Base-by-base conservation (phyloP, 2,329 filamentous ascomycete species). In the Fusarium coffeatum region DNA sequence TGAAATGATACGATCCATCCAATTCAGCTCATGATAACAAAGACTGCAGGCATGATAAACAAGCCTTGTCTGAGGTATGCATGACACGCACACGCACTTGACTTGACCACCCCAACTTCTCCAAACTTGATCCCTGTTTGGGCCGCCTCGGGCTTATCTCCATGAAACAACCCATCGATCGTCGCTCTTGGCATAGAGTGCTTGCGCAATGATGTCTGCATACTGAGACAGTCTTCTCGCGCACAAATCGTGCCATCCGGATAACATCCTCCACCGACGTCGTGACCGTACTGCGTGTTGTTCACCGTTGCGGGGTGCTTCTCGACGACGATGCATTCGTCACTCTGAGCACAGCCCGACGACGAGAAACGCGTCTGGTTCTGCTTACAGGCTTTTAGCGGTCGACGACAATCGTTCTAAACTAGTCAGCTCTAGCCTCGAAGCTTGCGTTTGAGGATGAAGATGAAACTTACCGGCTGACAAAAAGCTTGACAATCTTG, bases 191-290 rank as follows among this genome's bases (percentile, higher is more conserved):
- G 63, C 63, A 42, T 25, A 34, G 45, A 22, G 25, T 45, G 42
- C 23, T 56, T 59, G 47, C 55, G 12, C 79, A 76, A 72, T 59
- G 63, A 72, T 59, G 63, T 43, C 28, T 46, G 43, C 18, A 71
- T 11, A 27, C 23, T 53, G 49, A 53, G 42, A 53, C 64, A 72
- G n/a, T 55, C 68, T 34, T 63, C 53, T 9, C 54, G 40, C n/a
- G 66, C 64, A 46, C 68, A 71, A 22, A 30, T 64, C 20, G 55
- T 69, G n/a, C 53, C 63, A 16, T 58, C 30, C 6, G 61, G 57
- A 40, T 61, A 72, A 20, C 56, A 72, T 42, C 70, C 58, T 11
- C 62, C 59, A n/a, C 65, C 59, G 8, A 68, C 13, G 13, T 55
- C 51, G 27, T 27, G 40, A 37, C 58, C 61, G 28, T 69, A 62